Base-by-base conservation (phyloP, 2,329 filamentous ascomycete genomes). In the Chaetothyriales sp. region DNA sequence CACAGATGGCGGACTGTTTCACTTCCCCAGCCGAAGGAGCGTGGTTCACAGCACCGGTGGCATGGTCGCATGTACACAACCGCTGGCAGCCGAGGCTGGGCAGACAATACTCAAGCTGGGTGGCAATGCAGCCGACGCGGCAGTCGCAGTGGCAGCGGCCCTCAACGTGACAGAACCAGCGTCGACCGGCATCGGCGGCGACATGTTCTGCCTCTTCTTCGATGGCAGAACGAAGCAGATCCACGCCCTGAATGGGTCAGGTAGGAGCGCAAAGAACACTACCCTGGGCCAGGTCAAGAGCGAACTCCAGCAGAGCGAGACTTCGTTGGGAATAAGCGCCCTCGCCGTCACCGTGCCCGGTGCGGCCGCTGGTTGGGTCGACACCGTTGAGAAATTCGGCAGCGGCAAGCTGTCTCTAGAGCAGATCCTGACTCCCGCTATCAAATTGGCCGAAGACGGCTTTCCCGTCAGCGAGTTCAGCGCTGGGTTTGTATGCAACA, bases 141-240 rank as follows among this genome's bases (percentile, higher is more conserved):
- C 53, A 42, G 46, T 51, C 25, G 20, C 43, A 15, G 36, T 49
- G 25, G 90, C 92, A 44, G 92, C 92, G 28, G 88, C 81, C 4
- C 74, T 98, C 51, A 96, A 95, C 68, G 78, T 96, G 63, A 95
- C 90, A 0, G 92, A 98, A 64, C 92, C 92, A 6, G 81, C 81
- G 53, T 92, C 85, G 5, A 96, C 92, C 0, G 92, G 92, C 43
- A 95, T 98, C 53, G 92, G 92, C 51, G 92, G 92, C 55, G 92
- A 98, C 69, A 88, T 95, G 81, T 98, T 96, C 70, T 89, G 89
- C 66, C 78, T 96, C 36, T 95, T 80, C 73, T 96, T 90, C 71
- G 79, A 93, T 64, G 86, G 87, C 43, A 78, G 83, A 59, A 86
- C 82, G 0, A 84, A 84, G 63, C 84, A 84, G 56, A 83, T 96